A percentile compares a stretch with the other conserved stretches of the same genome.
Conservation (phyloP, 2,329 filamentous ascomycete genomes). For the Neurospora sp. region DNA sequence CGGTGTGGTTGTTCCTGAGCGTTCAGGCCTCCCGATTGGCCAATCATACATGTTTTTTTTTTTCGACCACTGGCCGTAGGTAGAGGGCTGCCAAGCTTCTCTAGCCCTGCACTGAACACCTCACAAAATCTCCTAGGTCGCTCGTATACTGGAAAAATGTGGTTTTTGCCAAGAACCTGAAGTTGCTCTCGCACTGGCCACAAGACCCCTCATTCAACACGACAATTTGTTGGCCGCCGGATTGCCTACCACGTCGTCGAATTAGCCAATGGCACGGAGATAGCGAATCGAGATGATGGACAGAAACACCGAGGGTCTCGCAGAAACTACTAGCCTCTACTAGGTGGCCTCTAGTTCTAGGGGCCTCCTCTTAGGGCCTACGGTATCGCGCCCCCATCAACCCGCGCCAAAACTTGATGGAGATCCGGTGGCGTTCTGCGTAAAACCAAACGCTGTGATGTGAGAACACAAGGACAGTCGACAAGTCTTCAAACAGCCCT, state of each 20-base stretch:
- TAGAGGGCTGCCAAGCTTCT: not conserved
- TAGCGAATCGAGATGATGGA: not conserved
- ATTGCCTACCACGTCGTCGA: not conserved
- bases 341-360: not conserved
- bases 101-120: not conserved
- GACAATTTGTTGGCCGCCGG: not conserved
- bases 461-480: not conserved
- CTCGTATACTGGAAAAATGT: not conserved
- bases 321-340: not conserved
- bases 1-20: not conserved
- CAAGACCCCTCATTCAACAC: not conserved
- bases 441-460: not conserved
- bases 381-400: not conserved
- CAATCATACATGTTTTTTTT: not conserved
- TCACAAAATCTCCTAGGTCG: not conserved
- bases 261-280: not conserved
- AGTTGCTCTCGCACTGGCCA: not conserved
- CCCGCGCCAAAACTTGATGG: not conserved
- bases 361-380: not conserved
- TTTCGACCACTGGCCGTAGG: not conserved
- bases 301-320: not conserved
- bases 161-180: not conserved
- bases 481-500: not conserved
- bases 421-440: not conserved
- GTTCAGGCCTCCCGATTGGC: not conserved